Evolutionary conservation across 768 basidiomycete species (phyloP).

Genomic region (Hortiboletus flavorubellus): DNA sequence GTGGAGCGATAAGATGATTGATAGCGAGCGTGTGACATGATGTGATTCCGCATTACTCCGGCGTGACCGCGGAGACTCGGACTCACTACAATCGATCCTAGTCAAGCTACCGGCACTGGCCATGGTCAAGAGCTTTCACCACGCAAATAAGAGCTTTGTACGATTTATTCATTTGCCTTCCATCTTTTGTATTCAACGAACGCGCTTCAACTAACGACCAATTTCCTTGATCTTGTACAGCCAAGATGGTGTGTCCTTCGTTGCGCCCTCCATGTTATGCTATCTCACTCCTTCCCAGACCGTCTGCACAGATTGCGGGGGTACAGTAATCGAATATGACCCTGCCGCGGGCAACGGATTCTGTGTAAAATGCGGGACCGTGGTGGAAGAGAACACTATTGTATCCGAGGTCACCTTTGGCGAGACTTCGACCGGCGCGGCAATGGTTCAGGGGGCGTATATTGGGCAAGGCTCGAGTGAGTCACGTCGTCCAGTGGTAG

Average conservation of each 20-base stretch:
- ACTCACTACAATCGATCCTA: too few relatives aligned
- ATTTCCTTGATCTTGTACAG: neutral
- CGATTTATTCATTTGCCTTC: neutral
- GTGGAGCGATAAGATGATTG: conserved; percentile 4
- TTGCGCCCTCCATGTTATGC: neutral
- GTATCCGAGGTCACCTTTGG: conserved; percentile 94
- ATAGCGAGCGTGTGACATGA: conserved; percentile 9
- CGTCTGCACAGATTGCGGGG: conserved; percentile 74
- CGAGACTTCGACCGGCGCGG: conserved; percentile 89
- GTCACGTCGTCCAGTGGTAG: conserved; percentile 29
- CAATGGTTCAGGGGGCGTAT: conserved; percentile 93
- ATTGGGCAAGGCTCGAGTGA: conserved; percentile 89
- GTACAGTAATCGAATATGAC: conserved; percentile 83
- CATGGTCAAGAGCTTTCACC: neutral
- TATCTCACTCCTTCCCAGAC: conserved; percentile 37
- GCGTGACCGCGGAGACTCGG: neutral
- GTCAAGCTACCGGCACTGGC: too few relatives aligned
- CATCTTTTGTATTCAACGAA: neutral
- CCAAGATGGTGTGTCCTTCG: conserved; percentile 18
- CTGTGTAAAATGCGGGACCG: conserved; percentile 82
- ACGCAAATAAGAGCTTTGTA: neutral
- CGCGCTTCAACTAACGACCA: neutral
- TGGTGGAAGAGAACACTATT: conserved; percentile 90
- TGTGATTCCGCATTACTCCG: conserved; percentile 1
- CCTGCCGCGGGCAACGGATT: conserved; percentile 81